Base-by-base conservation (phyloP, 495 filamentous ascomycete species). In the Penicillium simplicissimum region DNA sequence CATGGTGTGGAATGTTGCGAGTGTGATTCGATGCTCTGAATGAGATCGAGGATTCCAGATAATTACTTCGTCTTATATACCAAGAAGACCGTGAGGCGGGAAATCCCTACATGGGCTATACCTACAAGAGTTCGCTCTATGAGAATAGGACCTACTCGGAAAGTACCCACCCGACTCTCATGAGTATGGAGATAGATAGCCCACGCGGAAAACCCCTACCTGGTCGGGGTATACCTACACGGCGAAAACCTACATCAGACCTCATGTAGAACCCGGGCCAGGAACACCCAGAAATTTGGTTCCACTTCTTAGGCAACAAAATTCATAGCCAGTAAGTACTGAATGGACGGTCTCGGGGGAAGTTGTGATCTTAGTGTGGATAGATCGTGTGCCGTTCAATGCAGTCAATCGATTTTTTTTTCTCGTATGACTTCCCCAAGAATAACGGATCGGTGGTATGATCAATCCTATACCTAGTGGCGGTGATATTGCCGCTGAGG, bases 1-100 rank as follows among this genome's bases (percentile, higher is more conserved):
- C 91, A 95, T 95, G 51, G 76, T 80, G 74, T 52, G 28, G 9
- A 43, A 38, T 42, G n/a, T 2, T 8, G 17, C 31, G 1, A 53
- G 10, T 19, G 15, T 19, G 5, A 36, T 34, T 53, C 33, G 35
- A 19, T 11, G 31, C 9, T 31, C 21, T 53, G 1, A n/a, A 5
- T 21, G 8, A 53, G 14, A 1, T 23, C 8, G 9, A 25, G 31
- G 35, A 52, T 7, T 11, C 15, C 14, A n/a, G 8, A 17, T 52
- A 8, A 53, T 19, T 36, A n/a, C 8, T 15, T 13, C 33, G 3
- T 49, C 51, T 54, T 55, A 64, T 48, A 45, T 43, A 7, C 14
- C 42, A 23, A 2, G 11, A 38, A 43, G 40, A 38, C 45, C 17
- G 7, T 52, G 52, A 54, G 17, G 40, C 17, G 59, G 58, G 21